phyloP scores from a whole-genome alignment of 2,329 filamentous ascomycete genomes.

The Aspergillus brasiliensis region DNA sequence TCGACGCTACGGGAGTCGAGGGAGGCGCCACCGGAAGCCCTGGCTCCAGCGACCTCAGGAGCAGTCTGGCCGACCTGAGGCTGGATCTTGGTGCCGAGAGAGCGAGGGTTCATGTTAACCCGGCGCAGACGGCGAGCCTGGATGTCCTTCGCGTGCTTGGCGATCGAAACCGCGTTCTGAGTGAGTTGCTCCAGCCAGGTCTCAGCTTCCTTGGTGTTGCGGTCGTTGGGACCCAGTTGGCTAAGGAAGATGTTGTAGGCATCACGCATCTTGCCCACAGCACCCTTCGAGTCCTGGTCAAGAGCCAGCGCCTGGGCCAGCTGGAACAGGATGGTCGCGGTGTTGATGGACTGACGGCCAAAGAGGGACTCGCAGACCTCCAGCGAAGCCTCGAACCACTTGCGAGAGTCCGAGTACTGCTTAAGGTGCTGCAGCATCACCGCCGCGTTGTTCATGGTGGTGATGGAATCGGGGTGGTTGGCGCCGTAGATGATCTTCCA shows the following conservation, averaged over 20 bases:
- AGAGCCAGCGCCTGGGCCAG: conserved; percentile 91
- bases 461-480: conserved; percentile 95
- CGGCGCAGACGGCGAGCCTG: conserved; percentile 73
- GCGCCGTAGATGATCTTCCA: conserved; percentile 97
- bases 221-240: conserved; percentile 84
- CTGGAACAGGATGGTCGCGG: conserved; percentile 94
- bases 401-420: conserved; percentile 87
- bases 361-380: conserved; percentile 86
- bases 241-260: conserved; percentile 93
- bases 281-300: conserved; percentile 91
- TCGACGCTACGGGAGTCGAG: conserved; percentile 85
- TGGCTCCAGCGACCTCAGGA: conserved; percentile 49
- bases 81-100: conserved; percentile 61
- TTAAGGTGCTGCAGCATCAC: conserved; percentile 98
- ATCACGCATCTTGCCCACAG: conserved; percentile 91
- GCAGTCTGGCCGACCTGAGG: conserved; percentile 64
- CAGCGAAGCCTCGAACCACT: conserved; percentile 95
- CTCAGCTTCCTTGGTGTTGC: conserved; percentile 97
- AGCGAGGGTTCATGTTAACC: conserved; percentile 66
- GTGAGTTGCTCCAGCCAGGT: conserved; percentile 95
- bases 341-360: conserved; percentile 86
- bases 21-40: conserved; percentile 35
- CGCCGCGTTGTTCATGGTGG: conserved; percentile 96
- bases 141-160: conserved; percentile 87
- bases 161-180: conserved; percentile 90